A percentile compares a stretch with the other conserved stretches of the same genome.
These are phyloP conservation scores for Artemisia annua DNA, from an alignment of 129 eudicot genomes.

Conservation along the genomic window DNA sequence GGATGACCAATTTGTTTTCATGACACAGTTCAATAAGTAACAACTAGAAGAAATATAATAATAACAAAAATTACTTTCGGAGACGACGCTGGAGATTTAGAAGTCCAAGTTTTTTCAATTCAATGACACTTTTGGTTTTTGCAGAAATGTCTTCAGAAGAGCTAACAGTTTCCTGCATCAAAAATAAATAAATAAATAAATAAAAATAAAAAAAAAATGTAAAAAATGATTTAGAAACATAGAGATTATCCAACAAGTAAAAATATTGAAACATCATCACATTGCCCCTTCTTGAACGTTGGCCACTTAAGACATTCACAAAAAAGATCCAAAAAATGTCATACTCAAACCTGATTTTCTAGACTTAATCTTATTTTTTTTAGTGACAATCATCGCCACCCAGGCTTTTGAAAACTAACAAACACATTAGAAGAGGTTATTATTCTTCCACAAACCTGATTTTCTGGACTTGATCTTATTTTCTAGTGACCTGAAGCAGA, in stretches of 20 bases:
- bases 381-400: not conserved
- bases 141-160: conserved; percentile 94
- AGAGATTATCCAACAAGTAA: conserved; percentile 8
- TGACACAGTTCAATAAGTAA: not conserved
- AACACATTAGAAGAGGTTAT: conserved; percentile 6
- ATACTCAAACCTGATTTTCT: not conserved
- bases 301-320: not conserved
- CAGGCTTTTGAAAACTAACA: conserved; percentile 11
- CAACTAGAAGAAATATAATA: conserved; percentile 3
- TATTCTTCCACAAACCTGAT: not conserved
- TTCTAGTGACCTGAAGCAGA: too few species aligned
- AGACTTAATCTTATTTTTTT: too few species aligned
- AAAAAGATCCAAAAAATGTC: conserved; percentile 18
- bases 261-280: not conserved
- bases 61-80: conserved; percentile 54
- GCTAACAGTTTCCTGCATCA: conserved; percentile 92
- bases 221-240: conserved; percentile 13
- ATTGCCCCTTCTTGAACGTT: conserved; percentile 12
- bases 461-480: too few species aligned
- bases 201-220: not conserved
- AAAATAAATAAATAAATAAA: too few species aligned
- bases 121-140: conserved; percentile 94
- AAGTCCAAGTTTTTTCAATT: conserved; percentile 87
- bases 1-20: not conserved
- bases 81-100: conserved; percentile 85